Conservation (phyloP, 1,284 basidiomycete species). For the Ganoderma sinense region DNA sequence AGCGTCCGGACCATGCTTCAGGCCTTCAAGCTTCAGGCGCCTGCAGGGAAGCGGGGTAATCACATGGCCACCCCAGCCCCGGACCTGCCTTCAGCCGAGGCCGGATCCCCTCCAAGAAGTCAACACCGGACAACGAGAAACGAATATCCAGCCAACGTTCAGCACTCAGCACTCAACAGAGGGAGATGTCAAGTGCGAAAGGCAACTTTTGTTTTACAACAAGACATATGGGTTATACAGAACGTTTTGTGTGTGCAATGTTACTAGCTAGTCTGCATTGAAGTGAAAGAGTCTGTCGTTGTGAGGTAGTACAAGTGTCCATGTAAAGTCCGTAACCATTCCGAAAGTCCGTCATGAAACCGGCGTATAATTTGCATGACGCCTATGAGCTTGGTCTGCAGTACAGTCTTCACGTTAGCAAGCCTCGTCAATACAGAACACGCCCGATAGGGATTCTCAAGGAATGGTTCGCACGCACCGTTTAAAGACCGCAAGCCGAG, state of each 20-base stretch:
- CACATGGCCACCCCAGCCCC: slow-evolving; percentile 16
- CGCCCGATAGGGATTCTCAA: background rate
- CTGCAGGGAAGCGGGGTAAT: slow-evolving; percentile 22
- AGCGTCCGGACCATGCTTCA: slow-evolving; percentile 6
- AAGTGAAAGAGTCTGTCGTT: background rate
- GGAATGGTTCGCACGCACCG: background rate
- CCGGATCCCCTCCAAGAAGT: background rate
- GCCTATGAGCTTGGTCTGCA: background rate
- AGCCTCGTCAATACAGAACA: background rate
- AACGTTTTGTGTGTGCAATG: background rate
- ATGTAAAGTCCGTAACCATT: slow-evolving; percentile 16
- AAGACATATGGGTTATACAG: background rate
- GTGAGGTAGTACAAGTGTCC: slow-evolving; percentile 7
- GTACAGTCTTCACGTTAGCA: background rate
- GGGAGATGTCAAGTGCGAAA: background rate
- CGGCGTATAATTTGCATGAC: background rate
- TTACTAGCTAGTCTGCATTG: background rate
- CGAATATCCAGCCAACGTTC: too few relatives aligned
- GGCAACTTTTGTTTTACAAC: background rate
- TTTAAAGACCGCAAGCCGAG: slow-evolving; percentile 37
- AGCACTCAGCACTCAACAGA: too few relatives aligned
- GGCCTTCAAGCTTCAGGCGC: too few relatives aligned
- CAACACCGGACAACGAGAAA: background rate
- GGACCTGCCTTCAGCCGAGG: background rate
- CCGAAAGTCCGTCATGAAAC: slow-evolving; percentile 16